Percentiles rank a stretch among this genome's conserved stretches.
phyloP scores from a whole-genome alignment of 1,284 basidiomycete species.

The Vanrija pseudolonga region DNA sequence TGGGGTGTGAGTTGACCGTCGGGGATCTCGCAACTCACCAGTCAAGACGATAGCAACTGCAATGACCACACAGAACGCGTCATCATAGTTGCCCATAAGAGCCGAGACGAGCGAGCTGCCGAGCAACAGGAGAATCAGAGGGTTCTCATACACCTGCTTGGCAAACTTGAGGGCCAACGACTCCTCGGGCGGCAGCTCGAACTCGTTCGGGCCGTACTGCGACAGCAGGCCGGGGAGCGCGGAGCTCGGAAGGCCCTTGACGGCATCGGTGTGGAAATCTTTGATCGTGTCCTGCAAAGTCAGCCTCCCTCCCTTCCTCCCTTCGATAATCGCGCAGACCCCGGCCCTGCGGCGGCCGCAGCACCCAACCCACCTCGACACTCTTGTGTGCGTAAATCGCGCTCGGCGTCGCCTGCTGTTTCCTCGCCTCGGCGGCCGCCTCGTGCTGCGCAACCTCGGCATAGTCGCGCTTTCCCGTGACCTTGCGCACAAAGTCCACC shows the following conservation, averaged over 20 bases:
- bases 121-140: slow-evolving; percentile 82
- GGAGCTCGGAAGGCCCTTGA: slow-evolving; percentile 62
- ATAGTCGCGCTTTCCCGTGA: slow-evolving; percentile 30
- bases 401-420: slow-evolving; percentile 43
- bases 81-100: slow-evolving; percentile 88
- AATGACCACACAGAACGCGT: slow-evolving; percentile 89
- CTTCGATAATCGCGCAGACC: too few species aligned
- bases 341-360: slow-evolving; percentile 14
- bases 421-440: slow-evolving; percentile 27
- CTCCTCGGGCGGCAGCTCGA: slow-evolving; percentile 78
- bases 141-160: slow-evolving; percentile 84
- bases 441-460: slow-evolving; percentile 29
- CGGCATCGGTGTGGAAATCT: slow-evolving; percentile 60
- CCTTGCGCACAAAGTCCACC: slow-evolving; percentile 19
- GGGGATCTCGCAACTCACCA: slow-evolving; percentile 54
- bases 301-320: neutral
- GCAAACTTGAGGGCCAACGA: slow-evolving; percentile 79
- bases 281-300: slow-evolving; percentile 32
- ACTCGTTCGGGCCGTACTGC: slow-evolving; percentile 86
- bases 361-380: slow-evolving; percentile 26
- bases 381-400: slow-evolving; percentile 44
- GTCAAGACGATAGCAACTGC: slow-evolving; percentile 90
- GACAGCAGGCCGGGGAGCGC: slow-evolving; percentile 65
- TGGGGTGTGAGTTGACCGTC: slow-evolving; percentile 38
- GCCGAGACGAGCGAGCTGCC: slow-evolving; percentile 83